phyloP scores from a whole-genome alignment of 106 monocot species.

The Gastrodia elata region DNA sequence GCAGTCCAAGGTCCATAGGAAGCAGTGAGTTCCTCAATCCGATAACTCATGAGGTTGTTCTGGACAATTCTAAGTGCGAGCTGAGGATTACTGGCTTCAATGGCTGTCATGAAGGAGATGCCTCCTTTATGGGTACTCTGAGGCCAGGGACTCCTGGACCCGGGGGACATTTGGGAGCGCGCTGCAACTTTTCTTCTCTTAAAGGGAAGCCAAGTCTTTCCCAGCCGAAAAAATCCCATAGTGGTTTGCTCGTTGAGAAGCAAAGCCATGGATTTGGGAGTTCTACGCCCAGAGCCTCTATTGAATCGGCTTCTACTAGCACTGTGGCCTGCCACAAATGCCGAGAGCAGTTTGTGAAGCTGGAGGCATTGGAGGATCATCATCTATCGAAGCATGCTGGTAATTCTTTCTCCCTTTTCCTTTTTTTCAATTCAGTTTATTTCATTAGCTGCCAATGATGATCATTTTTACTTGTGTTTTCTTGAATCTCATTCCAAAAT shows the following conservation, averaged over 20 bases:
- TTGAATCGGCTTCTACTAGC: background rate
- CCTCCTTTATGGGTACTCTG: slow-evolving; percentile 27
- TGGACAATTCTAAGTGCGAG: slow-evolving; percentile 67
- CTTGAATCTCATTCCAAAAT: background rate
- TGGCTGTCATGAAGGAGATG: slow-evolving; percentile 12
- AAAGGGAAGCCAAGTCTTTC: slow-evolving; percentile 20
- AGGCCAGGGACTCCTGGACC: slow-evolving; percentile 87
- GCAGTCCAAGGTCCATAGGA: slow-evolving; percentile 80
- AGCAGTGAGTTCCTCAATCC: slow-evolving; percentile 86
- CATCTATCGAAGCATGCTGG: slow-evolving; percentile 97
- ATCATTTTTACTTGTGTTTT: background rate
- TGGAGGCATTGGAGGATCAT: slow-evolving; percentile 72
- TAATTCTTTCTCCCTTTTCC: slow-evolving; percentile 5
- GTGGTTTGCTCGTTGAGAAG: slow-evolving; percentile 8
- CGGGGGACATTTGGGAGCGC: slow-evolving; percentile 38
- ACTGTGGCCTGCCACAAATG: slow-evolving; percentile 74
- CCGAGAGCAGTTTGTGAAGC: slow-evolving; percentile 79
- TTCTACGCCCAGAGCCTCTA: background rate
- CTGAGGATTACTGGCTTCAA: slow-evolving; percentile 62
- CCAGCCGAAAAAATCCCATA: slow-evolving; percentile 39
- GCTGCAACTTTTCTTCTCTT: slow-evolving; percentile 23
- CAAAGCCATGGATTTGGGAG: background rate
- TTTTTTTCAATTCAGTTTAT: background rate
- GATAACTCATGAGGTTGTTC: slow-evolving; percentile 65
- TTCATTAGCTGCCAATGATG: background rate